A percentile compares a stretch with the other conserved stretches of the same genome.
Conservation (phyloP, 2,329 filamentous ascomycete genomes). For the Fusarium fracticaudum region DNA sequence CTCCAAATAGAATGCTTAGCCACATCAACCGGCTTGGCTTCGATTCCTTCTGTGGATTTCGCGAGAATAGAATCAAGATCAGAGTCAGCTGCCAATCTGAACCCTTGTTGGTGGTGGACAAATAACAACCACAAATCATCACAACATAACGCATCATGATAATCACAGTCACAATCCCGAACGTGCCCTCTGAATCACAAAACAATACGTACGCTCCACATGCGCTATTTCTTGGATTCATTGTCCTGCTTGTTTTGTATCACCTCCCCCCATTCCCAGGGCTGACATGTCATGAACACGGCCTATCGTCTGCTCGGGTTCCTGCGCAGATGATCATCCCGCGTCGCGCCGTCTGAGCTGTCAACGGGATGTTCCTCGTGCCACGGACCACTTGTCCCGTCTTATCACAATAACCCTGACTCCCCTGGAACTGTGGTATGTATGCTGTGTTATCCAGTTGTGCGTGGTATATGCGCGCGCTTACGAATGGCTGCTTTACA, state of each 20-base stretch:
- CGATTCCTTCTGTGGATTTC: neutral
- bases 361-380: conserved; percentile 32
- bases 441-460: conserved; percentile 8
- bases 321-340: conserved; percentile 46
- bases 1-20: conserved; percentile 1
- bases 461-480: conserved; percentile 20
- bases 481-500: conserved; percentile 37
- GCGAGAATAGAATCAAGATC: neutral
- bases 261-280: neutral
- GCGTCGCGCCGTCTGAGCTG: conserved; percentile 38
- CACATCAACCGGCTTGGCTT: neutral
- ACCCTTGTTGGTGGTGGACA: neutral
- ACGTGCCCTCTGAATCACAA: conserved; percentile 10
- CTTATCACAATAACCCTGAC: conserved; percentile 4
- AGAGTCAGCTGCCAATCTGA: conserved; percentile 4
- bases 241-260: neutral
- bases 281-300: conserved; percentile 20
- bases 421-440: neutral
- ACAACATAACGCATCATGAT: conserved; percentile 7
- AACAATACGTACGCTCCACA: conserved; percentile 15
- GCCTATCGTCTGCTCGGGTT: conserved; percentile 44
- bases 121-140: conserved; percentile 12
- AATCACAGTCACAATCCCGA: conserved; percentile 6
- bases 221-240: conserved; percentile 33
- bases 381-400: conserved; percentile 31